phyloP scores from a whole-genome alignment of 768 basidiomycete genomes.

The Lepiota venenata region DNA sequence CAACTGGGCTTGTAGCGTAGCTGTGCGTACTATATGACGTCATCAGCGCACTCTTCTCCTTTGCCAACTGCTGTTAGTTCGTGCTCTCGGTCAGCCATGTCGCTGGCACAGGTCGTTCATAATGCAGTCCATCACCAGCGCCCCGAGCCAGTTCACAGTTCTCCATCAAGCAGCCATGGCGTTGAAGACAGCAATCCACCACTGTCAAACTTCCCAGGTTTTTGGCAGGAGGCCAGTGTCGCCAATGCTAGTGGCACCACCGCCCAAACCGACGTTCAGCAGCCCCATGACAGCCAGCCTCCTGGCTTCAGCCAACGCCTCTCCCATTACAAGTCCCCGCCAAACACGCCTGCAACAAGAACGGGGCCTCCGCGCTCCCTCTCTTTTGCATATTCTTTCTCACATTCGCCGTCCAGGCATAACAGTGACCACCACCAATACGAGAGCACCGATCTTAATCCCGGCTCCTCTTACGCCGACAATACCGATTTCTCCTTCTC shows the following conservation, averaged over 20 bases:
- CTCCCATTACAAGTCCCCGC: slow-evolving; percentile 26
- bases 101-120: slow-evolving; percentile 21
- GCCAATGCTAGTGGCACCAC: no score
- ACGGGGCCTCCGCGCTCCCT: slow-evolving; percentile 76
- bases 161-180: neutral
- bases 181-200: neutral
- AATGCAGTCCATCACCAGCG: slow-evolving; percentile 6
- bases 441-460: slow-evolving; percentile 22
- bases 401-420: slow-evolving; percentile 32
- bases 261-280: neutral
- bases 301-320: slow-evolving; percentile 11
- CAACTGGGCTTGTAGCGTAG: slow-evolving; percentile 3
- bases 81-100: slow-evolving; percentile 24
- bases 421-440: slow-evolving; percentile 8
- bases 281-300: neutral
- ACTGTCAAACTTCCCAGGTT: no score
- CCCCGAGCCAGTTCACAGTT: neutral
- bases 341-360: slow-evolving; percentile 55
- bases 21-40: slow-evolving; percentile 17
- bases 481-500: slow-evolving; percentile 32
- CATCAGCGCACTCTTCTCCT: no score
- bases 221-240: no score
- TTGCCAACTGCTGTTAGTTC: no score
- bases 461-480: slow-evolving; percentile 27
- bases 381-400: slow-evolving; percentile 58